Evolutionary conservation across 495 filamentous ascomycete genomes (phyloP), one percentile per base, ranked within the genome.

Genomic region (Lepidopterella palustris): DNA sequence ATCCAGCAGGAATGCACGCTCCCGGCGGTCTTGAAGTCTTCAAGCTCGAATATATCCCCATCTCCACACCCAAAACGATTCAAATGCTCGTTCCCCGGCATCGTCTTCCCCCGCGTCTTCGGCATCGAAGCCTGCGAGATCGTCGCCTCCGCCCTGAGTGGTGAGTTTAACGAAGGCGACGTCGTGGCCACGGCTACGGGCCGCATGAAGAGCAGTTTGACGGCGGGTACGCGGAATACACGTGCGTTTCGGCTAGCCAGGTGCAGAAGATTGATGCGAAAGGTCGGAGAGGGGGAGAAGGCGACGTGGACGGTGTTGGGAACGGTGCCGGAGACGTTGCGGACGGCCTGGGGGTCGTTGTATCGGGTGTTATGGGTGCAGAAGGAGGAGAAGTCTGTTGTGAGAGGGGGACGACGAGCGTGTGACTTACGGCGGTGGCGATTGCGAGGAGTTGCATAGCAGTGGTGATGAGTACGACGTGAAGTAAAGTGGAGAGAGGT

Each of bases 201-300:
- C 9, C 80, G 79, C 0, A 72, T 84, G 68, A 79, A 78, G 0
- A 51, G 10, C 53, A 66, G 18, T 79, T 80, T 50, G 74, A 80
- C 63, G 80, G 80, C n/a, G 77, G 76, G 0, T 84, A 81, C 62
- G 80, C 80, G 0, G 79, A 83, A 65, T 82, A 79, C 53, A 78
- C 75, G 5, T 73, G 70, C 52, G 76, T 78, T 0, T 72, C 77
- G 0, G 73, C 67, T 11, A 66, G 57, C 6, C 76, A 82, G 57
- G 71, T 78, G 20, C 76, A 77, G 60, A 65, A 66, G 20, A 49
- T 81, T 8, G 63, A 73, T 39, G 71, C 70, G 23, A n/a, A 60
- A 60, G 18, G 35, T 79, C 18, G 57, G 61, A 6, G 50, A 59
- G 28, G 55, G 60, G 23, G 53, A 63, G 29, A 52, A 9, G 6